Evolutionary conservation across 257 asterid genomes (phyloP).

Genomic region (Solanum sitiens): DNA sequence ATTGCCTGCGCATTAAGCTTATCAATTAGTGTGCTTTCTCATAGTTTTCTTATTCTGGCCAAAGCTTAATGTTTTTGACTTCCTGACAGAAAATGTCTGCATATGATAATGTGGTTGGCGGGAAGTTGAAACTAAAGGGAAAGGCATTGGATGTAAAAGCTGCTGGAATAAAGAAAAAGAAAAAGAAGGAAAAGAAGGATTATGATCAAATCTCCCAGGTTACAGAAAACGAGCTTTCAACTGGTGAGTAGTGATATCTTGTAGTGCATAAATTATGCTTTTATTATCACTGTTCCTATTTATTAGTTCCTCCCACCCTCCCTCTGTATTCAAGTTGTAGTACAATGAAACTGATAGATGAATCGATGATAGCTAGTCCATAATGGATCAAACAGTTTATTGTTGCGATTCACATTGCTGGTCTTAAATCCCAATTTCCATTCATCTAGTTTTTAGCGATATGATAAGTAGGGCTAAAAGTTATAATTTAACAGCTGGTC

Average conservation of each 20-base stretch:
- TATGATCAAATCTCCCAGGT: conserved; percentile 28
- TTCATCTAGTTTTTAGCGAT: neutral
- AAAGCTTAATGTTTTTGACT: neutral
- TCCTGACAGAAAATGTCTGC: conserved; percentile 47
- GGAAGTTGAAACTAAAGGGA: conserved; percentile 91
- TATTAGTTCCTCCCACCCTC: neutral
- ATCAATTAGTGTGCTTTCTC: neutral
- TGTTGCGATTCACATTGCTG: neutral
- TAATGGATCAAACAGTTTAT: neutral
- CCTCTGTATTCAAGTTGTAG: neutral
- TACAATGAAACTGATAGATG: neutral
- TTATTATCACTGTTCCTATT: neutral
- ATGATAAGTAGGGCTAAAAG: neutral
- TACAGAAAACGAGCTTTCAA: conserved; percentile 25
- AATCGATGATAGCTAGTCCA: neutral
- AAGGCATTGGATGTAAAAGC: conserved; percentile 87
- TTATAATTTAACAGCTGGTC: neutral
- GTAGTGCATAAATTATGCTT: neutral
- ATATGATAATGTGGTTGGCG: conserved; percentile 76
- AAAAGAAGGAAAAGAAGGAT: conserved; percentile 49
- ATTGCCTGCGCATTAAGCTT: neutral
- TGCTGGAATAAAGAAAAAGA: conserved; percentile 59
- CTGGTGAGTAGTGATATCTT: neutral
- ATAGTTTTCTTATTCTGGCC: neutral
- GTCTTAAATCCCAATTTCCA: neutral